phyloP scores from a whole-genome alignment of 768 basidiomycete species.

The Suillus fuscotomentosus region DNA sequence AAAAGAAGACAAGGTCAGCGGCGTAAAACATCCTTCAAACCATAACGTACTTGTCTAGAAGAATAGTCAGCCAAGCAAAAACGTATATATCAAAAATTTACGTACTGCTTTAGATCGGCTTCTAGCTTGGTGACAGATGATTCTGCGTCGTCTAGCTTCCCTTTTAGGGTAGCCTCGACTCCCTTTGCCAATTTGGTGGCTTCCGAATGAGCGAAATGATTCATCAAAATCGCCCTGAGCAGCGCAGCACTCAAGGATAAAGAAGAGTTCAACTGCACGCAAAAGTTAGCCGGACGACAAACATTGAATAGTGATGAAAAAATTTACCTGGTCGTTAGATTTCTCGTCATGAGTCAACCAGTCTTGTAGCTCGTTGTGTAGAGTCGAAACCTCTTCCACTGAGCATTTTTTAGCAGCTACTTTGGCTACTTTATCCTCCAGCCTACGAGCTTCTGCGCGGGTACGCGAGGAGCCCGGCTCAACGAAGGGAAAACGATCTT shows the following conservation, averaged over 20 bases:
- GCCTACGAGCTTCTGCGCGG: constrained; percentile 57
- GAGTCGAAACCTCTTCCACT: constrained; percentile 76
- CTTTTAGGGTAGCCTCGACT: constrained; percentile 59
- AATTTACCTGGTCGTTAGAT: constrained; percentile 57
- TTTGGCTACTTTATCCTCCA: constrained; percentile 77
- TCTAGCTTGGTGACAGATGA: constrained; percentile 57
- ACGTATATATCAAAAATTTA: constrained; percentile 17
- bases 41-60: constrained; percentile 57
- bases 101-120: constrained; percentile 70
- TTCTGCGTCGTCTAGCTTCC: constrained; percentile 67
- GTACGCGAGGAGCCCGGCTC: constrained; percentile 40
- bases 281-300: constrained; percentile 10
- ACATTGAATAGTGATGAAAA: constrained; percentile 13
- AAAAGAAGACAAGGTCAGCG: constrained; percentile 17
- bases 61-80: constrained; percentile 20
- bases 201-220: constrained; percentile 79
- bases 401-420: constrained; percentile 85
- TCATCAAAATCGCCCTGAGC: constrained; percentile 79
- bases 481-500: constrained; percentile 47
- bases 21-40: constrained; percentile 8
- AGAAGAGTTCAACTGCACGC: constrained; percentile 50
- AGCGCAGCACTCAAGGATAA: constrained; percentile 76
- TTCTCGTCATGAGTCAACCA: constrained; percentile 67
- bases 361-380: constrained; percentile 77
- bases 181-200: constrained; percentile 65